Conservation (phyloP, 2,329 filamentous ascomycete genomes). For the Mycosphaerella arachidis region DNA sequence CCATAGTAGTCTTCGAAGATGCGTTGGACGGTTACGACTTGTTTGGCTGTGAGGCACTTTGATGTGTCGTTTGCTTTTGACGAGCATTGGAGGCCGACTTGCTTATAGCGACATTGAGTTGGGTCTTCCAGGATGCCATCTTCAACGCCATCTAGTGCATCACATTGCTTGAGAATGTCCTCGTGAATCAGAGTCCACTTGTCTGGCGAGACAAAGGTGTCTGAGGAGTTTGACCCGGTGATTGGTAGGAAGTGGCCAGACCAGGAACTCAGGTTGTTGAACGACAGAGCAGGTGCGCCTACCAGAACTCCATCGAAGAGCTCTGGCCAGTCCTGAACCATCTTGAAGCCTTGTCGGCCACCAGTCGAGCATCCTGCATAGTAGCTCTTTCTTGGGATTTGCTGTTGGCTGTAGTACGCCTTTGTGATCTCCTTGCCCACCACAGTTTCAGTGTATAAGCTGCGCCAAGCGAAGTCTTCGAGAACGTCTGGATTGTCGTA, state of each 20-base stretch:
- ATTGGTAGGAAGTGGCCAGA: constrained; percentile 39
- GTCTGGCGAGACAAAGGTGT: constrained; percentile 35
- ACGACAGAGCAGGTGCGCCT: constrained; percentile 41
- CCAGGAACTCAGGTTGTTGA: constrained; percentile 40
- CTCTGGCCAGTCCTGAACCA: constrained; percentile 40
- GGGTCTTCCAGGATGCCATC: constrained; percentile 47
- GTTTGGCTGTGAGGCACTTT: constrained; percentile 40
- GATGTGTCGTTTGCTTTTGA: constrained; percentile 32
- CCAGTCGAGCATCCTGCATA: constrained; percentile 46
- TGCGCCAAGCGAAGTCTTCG: constrained; percentile 45
- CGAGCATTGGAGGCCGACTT: constrained; percentile 32
- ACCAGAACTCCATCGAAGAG: constrained; percentile 48
- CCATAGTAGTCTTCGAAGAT: constrained; percentile 40
- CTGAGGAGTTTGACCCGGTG: constrained; percentile 35
- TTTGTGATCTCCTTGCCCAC: constrained; percentile 31
- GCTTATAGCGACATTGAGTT: constrained; percentile 40
- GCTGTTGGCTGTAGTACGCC: constrained; percentile 34
- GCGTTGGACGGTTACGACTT: constrained; percentile 40
- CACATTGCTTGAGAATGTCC: constrained; percentile 46
- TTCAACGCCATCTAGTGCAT: constrained; percentile 42
- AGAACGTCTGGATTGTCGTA: constrained; percentile 43
- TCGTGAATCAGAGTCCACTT: constrained; percentile 40
- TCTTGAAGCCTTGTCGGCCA: constrained; percentile 44
- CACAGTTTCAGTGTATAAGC: constrained; percentile 27
- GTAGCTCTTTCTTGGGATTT: constrained; percentile 40